A percentile compares a stretch with the other conserved stretches of the same genome.
Conservation (phyloP, 179 eudicot species). For the Patellifolia procumbens region DNA sequence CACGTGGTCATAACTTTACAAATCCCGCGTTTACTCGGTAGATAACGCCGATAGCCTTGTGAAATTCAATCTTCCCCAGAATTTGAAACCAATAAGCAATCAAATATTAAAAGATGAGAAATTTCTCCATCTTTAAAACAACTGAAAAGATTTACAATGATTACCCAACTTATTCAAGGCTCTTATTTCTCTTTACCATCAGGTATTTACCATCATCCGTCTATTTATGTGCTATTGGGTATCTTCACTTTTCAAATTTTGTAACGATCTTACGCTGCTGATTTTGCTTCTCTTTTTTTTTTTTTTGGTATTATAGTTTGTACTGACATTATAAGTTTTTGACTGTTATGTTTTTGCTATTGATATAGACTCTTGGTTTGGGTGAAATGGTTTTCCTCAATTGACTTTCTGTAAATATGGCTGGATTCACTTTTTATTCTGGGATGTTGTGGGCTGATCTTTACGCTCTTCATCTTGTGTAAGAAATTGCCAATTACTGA, state of each 20-base stretch:
- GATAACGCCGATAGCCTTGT: too few species aligned
- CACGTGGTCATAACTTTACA: too few species aligned
- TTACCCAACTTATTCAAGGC: slow-evolving; percentile 45
- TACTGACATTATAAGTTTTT: not conserved
- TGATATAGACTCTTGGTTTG: not conserved
- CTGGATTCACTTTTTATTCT: not conserved
- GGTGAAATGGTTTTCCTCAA: not conserved
- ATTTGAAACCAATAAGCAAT: too few species aligned
- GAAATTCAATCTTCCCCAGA: too few species aligned
- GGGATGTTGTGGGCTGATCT: not conserved
- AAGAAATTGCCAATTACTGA: too few species aligned
- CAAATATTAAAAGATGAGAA: slow-evolving; percentile 35
- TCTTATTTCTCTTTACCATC: slow-evolving; percentile 53
- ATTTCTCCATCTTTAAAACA: slow-evolving; percentile 37
- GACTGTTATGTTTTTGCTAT: not conserved
- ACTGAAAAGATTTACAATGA: slow-evolving; percentile 36
- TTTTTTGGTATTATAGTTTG: not conserved
- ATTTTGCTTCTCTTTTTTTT: not conserved
- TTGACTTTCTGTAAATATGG: not conserved
- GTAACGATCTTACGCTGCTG: too few species aligned
- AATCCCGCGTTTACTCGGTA: too few species aligned
- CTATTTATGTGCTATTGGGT: not conserved
- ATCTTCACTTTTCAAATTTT: not conserved
- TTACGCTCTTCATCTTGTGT: not conserved
- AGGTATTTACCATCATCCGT: slow-evolving; percentile 37